Percentiles rank a stretch among this genome's conserved stretches.
These are phyloP conservation scores for Collariella sp. DNA, from an alignment of 495 filamentous ascomycete species.

Conservation along the genomic window DNA sequence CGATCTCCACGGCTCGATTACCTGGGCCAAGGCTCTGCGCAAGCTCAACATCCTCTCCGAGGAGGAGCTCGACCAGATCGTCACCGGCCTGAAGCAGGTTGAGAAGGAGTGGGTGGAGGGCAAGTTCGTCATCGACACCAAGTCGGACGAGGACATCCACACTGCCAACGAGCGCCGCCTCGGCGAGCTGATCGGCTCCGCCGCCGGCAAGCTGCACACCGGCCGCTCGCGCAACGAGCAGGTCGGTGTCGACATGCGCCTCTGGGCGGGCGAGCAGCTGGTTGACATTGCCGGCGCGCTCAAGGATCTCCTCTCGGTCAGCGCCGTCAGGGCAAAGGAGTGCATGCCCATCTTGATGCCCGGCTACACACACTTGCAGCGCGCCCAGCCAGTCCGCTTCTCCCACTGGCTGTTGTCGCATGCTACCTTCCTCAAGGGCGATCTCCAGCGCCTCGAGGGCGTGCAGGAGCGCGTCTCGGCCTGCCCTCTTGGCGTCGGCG, in stretches of 20 bases:
- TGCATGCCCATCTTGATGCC: constrained; percentile 58
- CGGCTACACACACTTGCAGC: constrained; percentile 86
- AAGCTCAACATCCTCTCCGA: constrained; percentile 65
- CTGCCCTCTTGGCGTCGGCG: constrained; percentile 75
- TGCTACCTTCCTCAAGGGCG: constrained; percentile 62
- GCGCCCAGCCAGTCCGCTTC: constrained; percentile 85
- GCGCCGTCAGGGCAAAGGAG: constrained; percentile 62
- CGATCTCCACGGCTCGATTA: constrained; percentile 73
- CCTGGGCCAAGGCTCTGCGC: constrained; percentile 78
- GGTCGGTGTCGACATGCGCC: constrained; percentile 83
- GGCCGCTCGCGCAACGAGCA: constrained; percentile 91
- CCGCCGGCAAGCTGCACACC: constrained; percentile 89
- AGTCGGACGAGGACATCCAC: constrained; percentile 70
- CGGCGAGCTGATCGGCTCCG: constrained; percentile 78
- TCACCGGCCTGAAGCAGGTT: constrained; percentile 63
- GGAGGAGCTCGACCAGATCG: constrained; percentile 68
- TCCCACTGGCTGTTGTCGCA: constrained; percentile 80
- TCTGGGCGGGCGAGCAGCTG: constrained; percentile 81
- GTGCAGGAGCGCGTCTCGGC: constrained; percentile 67
- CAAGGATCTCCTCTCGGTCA: constrained; percentile 60
- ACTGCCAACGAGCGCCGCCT: constrained; percentile 90
- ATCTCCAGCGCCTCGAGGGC: constrained; percentile 72
- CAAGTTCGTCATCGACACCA: constrained; percentile 51
- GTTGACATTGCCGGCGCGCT: constrained; percentile 62
- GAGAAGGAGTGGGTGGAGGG: constrained; percentile 63